Conservation (phyloP, 2,329 filamentous ascomycete genomes). For the Graphiopsis chlorocephala region DNA sequence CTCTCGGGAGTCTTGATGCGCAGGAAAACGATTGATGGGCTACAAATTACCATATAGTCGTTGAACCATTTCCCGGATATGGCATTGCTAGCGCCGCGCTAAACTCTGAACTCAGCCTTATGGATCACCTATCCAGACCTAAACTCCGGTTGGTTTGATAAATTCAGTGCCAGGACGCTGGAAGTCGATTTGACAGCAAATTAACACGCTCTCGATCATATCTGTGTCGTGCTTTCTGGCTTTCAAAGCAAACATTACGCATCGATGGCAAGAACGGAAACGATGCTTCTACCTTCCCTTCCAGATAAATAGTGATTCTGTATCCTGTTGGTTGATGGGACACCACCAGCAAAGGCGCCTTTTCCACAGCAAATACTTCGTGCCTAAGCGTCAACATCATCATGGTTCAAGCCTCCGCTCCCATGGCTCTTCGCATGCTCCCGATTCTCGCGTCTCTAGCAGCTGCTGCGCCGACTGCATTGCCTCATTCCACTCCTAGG, state of each 20-base stretch:
- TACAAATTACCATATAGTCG: background rate
- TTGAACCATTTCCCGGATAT: background rate
- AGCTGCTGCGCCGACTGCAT: background rate
- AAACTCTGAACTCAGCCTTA: background rate
- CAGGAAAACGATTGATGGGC: background rate
- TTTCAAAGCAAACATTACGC: background rate
- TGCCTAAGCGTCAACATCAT: background rate
- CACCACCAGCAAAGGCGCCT: background rate
- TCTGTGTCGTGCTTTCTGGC: background rate
- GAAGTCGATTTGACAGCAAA: conserved; percentile 1
- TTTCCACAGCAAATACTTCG: background rate
- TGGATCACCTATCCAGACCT: background rate
- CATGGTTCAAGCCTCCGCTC: background rate
- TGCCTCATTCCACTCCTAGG: background rate
- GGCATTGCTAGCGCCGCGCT: background rate
- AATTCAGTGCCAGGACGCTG: background rate
- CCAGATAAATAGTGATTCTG: background rate
- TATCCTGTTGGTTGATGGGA: background rate
- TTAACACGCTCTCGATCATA: background rate
- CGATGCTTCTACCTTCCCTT: background rate
- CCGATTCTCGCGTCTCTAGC: background rate
- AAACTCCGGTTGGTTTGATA: background rate
- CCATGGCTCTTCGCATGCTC: background rate
- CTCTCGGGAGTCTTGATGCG: too few relatives aligned
- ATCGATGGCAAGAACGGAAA: background rate